phyloP scores from a whole-genome alignment of 2,329 filamentous ascomycete genomes.

The Sclerotiophoma versabilis region DNA sequence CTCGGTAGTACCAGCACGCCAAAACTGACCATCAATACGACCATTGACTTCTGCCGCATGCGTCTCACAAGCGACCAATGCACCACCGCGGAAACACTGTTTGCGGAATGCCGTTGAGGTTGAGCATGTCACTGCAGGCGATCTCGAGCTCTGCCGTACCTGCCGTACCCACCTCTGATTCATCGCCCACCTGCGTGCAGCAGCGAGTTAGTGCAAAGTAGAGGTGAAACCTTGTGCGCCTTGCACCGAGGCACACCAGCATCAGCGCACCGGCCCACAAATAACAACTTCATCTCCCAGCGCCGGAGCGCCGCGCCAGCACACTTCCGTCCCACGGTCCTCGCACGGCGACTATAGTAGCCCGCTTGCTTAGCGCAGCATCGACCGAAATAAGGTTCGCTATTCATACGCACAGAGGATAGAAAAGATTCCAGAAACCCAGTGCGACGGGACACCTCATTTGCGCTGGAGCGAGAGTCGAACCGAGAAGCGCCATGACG shows the following conservation, averaged over 20 bases:
- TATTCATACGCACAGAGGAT: background rate
- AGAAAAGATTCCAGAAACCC: conserved; percentile 12
- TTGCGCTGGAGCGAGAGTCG: background rate
- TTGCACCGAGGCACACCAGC: conserved; percentile 8
- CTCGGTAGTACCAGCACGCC: conserved; percentile 8
- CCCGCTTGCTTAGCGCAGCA: conserved; percentile 7
- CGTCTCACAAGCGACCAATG: conserved; percentile 14
- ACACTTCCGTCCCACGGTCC: conserved; percentile 1
- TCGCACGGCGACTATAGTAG: conserved; percentile 15
- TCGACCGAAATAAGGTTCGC: conserved; percentile 7
- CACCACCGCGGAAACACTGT: conserved; percentile 10
- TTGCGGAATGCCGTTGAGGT: conserved; percentile 9
- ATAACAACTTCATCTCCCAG: conserved; percentile 3
- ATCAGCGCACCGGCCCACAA: background rate
- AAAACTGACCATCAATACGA: background rate
- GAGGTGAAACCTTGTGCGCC: conserved; percentile 10
- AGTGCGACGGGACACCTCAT: conserved; percentile 11
- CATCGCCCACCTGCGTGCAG: background rate
- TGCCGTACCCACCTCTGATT: conserved; percentile 9
- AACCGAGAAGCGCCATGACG: conserved; percentile 5
- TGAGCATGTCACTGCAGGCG: conserved; percentile 8
- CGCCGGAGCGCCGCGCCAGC: conserved; percentile 6
- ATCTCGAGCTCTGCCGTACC: conserved; percentile 8
- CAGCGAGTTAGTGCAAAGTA: background rate
- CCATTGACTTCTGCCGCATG: conserved; percentile 13